A percentile compares a stretch with the other conserved stretches of the same genome.
These are phyloP conservation scores for Tieghemiomyces parasiticus DNA, from an alignment of 192 early-diverging fungal genomes.

Conservation along the genomic window DNA sequence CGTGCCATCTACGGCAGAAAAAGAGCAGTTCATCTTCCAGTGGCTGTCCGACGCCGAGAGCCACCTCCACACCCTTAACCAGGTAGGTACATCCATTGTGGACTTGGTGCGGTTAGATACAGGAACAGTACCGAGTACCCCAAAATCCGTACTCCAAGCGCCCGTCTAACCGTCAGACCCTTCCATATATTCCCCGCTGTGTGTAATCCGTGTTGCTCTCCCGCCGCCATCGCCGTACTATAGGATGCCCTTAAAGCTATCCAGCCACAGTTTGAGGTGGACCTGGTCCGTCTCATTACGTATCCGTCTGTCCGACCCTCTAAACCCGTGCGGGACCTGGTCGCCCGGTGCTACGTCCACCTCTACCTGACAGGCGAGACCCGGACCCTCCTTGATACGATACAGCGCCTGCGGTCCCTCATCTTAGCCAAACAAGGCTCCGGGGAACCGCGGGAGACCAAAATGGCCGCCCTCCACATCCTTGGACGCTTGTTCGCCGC, in stretches of 20 bases:
- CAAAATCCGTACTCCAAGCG: background rate
- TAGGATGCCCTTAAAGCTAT: conserved; percentile 40
- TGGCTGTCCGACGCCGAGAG: conserved; percentile 78
- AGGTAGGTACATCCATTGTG: conserved; percentile 20
- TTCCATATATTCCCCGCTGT: background rate
- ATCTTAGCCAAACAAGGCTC: conserved; percentile 38
- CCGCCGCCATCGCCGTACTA: background rate
- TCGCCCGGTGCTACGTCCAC: conserved; percentile 48
- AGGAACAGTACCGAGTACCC: background rate
- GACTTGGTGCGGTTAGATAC: conserved; percentile 6
- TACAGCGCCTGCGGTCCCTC: conserved; percentile 42
- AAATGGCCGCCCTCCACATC: conserved; percentile 45
- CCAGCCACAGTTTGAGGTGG: conserved; percentile 59
- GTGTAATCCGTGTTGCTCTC: background rate
- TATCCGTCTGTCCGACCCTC: conserved; percentile 42
- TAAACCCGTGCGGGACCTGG: conserved; percentile 50
- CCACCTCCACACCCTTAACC: conserved; percentile 36
- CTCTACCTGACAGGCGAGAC: conserved; percentile 64
- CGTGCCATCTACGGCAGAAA: conserved; percentile 34
- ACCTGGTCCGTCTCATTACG: conserved; percentile 53
- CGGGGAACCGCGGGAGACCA: conserved; percentile 15
- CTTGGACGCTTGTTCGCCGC: conserved; percentile 67
- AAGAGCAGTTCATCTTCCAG: conserved; percentile 76
- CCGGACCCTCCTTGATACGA: conserved; percentile 60
- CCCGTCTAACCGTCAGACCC: background rate